Conservation (phyloP, 192 early-diverging fungal species). For the Haplosporangium gracile region DNA sequence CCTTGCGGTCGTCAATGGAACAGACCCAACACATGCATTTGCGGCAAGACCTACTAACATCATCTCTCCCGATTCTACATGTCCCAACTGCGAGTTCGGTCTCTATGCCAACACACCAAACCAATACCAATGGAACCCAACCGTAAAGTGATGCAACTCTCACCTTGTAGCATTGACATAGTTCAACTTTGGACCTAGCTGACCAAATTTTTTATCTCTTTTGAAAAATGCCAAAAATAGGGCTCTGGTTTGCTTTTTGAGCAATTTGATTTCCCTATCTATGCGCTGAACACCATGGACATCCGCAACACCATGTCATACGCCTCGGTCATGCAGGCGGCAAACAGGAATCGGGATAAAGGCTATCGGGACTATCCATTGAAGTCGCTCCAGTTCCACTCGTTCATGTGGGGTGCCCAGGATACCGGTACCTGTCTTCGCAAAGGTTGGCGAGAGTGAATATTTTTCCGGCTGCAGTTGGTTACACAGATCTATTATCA, state of each 20-base stretch:
- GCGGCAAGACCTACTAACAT: constrained; percentile 45
- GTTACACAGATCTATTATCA: not conserved
- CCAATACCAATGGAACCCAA: constrained; percentile 78
- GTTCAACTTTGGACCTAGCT: not conserved
- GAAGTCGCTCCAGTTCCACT: constrained; percentile 77
- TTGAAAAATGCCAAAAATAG: constrained; percentile 51
- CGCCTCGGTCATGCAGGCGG: constrained; percentile 59
- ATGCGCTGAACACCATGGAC: constrained; percentile 63
- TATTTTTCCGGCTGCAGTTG: not conserved
- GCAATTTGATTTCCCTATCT: constrained; percentile 76
- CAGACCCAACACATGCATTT: constrained; percentile 32
- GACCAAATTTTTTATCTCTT: not conserved
- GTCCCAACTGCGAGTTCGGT: constrained; percentile 80
- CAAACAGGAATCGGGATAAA: constrained; percentile 31
- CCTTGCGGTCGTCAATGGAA: constrained; percentile 62
- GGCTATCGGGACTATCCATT: constrained; percentile 73
- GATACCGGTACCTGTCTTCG: constrained; percentile 78
- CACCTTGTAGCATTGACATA: not conserved
- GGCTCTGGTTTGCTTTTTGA: constrained; percentile 69
- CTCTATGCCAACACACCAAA: constrained; percentile 68
- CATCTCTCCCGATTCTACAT: constrained; percentile 71
- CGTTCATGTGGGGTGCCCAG: constrained; percentile 78
- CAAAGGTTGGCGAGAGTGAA: constrained; percentile 60
- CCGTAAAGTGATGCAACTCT: constrained; percentile 52
- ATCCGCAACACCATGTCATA: constrained; percentile 40